Conservation (phyloP, 139 green algal species). For the Auxenochlorella pyrenoidosa region DNA sequence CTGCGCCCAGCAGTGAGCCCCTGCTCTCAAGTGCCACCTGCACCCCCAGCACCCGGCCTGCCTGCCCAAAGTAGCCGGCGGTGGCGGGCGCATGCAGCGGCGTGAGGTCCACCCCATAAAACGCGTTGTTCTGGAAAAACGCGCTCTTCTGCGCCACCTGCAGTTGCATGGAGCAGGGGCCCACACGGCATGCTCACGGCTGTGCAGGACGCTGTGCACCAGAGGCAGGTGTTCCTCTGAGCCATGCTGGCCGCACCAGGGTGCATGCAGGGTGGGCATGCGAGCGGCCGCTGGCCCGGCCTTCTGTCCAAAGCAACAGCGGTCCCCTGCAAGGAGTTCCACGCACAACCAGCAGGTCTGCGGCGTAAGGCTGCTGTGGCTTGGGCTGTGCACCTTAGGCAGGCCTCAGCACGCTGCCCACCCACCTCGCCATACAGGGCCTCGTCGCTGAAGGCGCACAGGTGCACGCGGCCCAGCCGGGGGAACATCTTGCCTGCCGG, state of each 20-base stretch:
- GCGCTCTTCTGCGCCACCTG: constrained; percentile 62
- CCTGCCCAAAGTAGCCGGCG: constrained; percentile 61
- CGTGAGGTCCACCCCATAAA: constrained; percentile 92
- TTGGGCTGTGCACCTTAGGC: too few relatives aligned
- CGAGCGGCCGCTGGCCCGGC: too few relatives aligned
- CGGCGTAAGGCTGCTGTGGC: too few relatives aligned
- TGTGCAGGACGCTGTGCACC: too few relatives aligned
- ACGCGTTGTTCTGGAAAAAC: constrained; percentile 86
- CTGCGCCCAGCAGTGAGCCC: too few relatives aligned
- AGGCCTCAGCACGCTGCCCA: background rate
- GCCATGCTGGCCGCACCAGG: too few relatives aligned
- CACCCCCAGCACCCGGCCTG: background rate
- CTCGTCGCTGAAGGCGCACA: constrained; percentile 87
- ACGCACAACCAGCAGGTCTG: too few relatives aligned
- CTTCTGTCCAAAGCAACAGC: too few relatives aligned
- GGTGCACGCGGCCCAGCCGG: constrained; percentile 82
- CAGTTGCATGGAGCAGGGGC: background rate
- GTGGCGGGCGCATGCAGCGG: constrained; percentile 71
- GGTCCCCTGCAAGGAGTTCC: too few relatives aligned
- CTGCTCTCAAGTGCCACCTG: background rate
- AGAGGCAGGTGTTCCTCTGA: too few relatives aligned
- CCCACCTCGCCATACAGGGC: constrained; percentile 80
- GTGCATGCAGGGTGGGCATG: too few relatives aligned
- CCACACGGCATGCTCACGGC: too few relatives aligned
- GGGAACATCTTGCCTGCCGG: constrained; percentile 91